These are phyloP conservation scores for Cucurbitaria berberidis DNA, from an alignment of 2,329 filamentous ascomycete genomes.

Conservation along the genomic window DNA sequence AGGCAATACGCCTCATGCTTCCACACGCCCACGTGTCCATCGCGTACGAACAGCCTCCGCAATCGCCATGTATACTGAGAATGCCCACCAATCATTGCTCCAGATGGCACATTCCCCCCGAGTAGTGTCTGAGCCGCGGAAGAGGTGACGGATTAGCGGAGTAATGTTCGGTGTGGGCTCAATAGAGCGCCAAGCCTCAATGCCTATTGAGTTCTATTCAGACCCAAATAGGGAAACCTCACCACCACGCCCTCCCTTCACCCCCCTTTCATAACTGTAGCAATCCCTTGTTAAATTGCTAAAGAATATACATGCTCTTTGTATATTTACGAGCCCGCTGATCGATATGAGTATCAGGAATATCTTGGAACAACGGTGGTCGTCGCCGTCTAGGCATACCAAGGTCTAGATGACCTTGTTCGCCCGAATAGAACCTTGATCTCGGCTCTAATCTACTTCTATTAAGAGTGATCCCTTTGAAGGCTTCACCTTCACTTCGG, in stretches of 20 bases:
- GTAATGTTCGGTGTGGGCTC: neutral
- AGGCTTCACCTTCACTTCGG: slow-evolving; percentile 17
- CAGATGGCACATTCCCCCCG: neutral
- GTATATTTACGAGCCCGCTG: slow-evolving; percentile 8
- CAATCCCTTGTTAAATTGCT: slow-evolving; percentile 18
- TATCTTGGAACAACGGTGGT: slow-evolving; percentile 10
- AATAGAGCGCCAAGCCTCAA: slow-evolving; percentile 23
- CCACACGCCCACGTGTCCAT: neutral
- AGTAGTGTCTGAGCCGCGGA: neutral
- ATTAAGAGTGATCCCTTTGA: slow-evolving; percentile 18
- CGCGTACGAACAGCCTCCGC: slow-evolving; percentile 1
- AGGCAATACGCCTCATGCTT: neutral
- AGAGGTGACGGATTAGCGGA: neutral
- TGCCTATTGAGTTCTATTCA: slow-evolving; percentile 39
- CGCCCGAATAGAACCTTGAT: neutral
- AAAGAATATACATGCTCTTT: slow-evolving; percentile 14
- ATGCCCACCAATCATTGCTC: neutral
- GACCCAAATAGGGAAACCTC: slow-evolving; percentile 28
- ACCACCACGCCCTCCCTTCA: slow-evolving; percentile 17
- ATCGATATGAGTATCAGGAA: slow-evolving; percentile 6
- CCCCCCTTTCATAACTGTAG: slow-evolving; percentile 14
- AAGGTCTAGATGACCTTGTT: slow-evolving; percentile 8
- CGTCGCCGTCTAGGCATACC: neutral
- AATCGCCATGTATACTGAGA: neutral
- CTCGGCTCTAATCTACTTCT: slow-evolving; percentile 7